Percentiles rank a stretch among this genome's conserved stretches.
phyloP scores from a whole-genome alignment of 306 rosid genomes.

The Amphicarpaea edgeworthii region DNA sequence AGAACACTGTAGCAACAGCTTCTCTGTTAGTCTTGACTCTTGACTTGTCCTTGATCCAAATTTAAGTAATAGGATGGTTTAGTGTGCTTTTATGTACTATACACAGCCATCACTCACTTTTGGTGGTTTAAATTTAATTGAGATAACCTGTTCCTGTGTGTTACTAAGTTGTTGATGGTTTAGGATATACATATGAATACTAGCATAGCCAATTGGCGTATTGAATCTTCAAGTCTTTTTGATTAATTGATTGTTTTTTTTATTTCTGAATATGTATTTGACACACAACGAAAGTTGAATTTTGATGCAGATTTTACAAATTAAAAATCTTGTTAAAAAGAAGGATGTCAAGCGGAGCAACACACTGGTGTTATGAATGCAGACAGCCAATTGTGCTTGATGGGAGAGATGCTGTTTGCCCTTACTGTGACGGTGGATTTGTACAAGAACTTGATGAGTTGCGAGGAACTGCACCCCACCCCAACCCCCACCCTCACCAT shows the following conservation, averaged over 20 bases:
- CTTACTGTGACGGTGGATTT: constrained; percentile 69
- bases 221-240: constrained; percentile 28
- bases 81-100: constrained; percentile 3
- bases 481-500: constrained; percentile 24
- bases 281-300: constrained; percentile 11
- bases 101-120: not conserved
- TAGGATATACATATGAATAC: constrained; percentile 16
- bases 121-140: constrained; percentile 17
- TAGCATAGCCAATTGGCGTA: not conserved
- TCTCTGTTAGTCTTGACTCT: constrained; percentile 10
- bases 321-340: constrained; percentile 30
- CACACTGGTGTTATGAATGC: constrained; percentile 83
- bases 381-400: constrained; percentile 54
- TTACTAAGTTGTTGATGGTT: not conserved
- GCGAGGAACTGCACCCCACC: constrained; percentile 44
- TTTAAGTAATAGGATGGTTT: not conserved
- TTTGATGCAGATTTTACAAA: constrained; percentile 35
- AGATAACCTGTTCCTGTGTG: constrained; percentile 6
- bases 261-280: constrained; percentile 29
- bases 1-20: not conserved
- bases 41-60: not conserved
- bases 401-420: constrained; percentile 58
- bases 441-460: constrained; percentile 64
- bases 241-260: constrained; percentile 6
- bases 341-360: constrained; percentile 70